phyloP scores from a whole-genome alignment of 2,329 filamentous ascomycete species.

The Cryphonectria japonica region DNA sequence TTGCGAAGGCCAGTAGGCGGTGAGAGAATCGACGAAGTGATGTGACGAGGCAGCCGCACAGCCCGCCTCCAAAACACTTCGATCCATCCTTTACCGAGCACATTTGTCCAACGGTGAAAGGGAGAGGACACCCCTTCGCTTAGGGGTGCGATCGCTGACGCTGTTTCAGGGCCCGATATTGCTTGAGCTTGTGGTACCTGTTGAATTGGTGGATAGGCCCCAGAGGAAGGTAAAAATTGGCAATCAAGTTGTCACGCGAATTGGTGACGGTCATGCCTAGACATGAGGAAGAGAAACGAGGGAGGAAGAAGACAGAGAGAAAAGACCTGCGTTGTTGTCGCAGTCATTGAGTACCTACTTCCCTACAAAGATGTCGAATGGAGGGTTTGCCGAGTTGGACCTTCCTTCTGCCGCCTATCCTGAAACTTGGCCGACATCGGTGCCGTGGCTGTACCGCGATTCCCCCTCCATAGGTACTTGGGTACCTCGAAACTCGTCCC shows the following conservation, averaged over 20 bases:
- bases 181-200: neutral
- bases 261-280: neutral
- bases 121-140: neutral
- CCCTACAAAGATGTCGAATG: neutral
- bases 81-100: neutral
- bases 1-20: neutral
- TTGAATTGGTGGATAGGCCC: neutral
- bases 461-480: neutral
- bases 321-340: neutral
- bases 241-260: neutral
- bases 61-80: neutral
- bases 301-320: neutral
- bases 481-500: neutral
- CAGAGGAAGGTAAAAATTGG: neutral
- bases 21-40: constrained; percentile 4
- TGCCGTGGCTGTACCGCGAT: neutral
- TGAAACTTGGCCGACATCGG: neutral
- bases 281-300: neutral
- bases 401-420: neutral
- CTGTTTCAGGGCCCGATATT: neutral
- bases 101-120: neutral
- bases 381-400: neutral
- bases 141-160: neutral
- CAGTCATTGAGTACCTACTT: neutral
- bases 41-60: constrained; percentile 6